Conservation (phyloP, 2,329 filamentous ascomycete genomes). For the Huntiella abstrusa region DNA sequence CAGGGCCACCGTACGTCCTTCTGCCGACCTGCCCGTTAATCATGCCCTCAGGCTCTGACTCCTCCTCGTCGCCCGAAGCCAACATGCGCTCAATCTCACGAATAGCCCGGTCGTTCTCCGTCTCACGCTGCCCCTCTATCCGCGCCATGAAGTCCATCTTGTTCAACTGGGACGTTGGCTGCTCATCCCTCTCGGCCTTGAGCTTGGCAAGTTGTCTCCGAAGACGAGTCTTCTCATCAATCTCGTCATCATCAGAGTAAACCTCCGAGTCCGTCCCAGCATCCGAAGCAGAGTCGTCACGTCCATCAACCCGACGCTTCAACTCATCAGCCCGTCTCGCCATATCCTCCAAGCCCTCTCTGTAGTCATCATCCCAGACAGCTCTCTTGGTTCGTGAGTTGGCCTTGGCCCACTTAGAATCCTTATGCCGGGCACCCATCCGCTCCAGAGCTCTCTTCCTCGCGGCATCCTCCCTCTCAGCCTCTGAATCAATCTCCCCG, state of each 20-base stretch:
- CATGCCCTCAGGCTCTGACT: conserved; percentile 35
- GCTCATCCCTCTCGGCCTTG: conserved; percentile 26
- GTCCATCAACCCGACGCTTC: conserved; percentile 56
- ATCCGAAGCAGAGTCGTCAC: conserved; percentile 30
- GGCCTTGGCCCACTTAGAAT: conserved; percentile 84
- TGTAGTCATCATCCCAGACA: conserved; percentile 77
- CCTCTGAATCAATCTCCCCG: conserved; percentile 44
- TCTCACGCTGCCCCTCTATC: conserved; percentile 59
- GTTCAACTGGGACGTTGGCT: conserved; percentile 48
- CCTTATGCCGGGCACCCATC: conserved; percentile 67
- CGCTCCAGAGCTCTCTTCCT: conserved; percentile 64
- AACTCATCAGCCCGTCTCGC: conserved; percentile 68
- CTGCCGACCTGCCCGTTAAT: conserved; percentile 34
- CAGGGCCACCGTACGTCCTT: conserved; percentile 31
- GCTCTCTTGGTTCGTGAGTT: conserved; percentile 61
- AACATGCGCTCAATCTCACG: conserved; percentile 53
- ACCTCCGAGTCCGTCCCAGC: conserved; percentile 41
- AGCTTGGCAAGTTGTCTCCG: conserved; percentile 27
- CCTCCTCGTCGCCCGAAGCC: conserved; percentile 38
- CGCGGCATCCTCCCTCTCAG: conserved; percentile 45
- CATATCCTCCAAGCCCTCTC: conserved; percentile 60
- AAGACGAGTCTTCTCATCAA: conserved; percentile 28
- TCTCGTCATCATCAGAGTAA: conserved; percentile 30
- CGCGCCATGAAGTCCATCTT: conserved; percentile 90
- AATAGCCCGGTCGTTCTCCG: conserved; percentile 62